phyloP scores from a whole-genome alignment of 192 early-diverging fungal species.

The Linnemannia hyalina region DNA sequence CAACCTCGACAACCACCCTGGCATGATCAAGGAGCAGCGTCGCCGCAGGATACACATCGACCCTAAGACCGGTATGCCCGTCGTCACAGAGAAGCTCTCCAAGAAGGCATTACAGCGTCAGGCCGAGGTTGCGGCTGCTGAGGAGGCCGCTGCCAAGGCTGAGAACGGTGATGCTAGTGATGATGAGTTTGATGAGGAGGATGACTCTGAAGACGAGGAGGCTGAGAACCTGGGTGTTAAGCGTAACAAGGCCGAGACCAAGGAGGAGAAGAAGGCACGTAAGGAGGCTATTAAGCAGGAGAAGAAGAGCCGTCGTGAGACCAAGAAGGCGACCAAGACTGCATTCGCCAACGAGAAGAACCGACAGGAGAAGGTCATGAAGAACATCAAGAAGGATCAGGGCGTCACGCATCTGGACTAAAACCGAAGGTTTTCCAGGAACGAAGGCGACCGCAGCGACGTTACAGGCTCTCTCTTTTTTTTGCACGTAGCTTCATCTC shows the following conservation, averaged over 20 bases:
- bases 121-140: conserved; percentile 27
- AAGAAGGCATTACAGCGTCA: conserved; percentile 49
- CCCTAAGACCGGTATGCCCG: conserved; percentile 79
- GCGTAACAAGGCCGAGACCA: conserved; percentile 85
- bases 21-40: conserved; percentile 77
- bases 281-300: conserved; percentile 90
- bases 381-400: conserved; percentile 64
- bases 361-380: conserved; percentile 70
- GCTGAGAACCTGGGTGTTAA: conserved; percentile 77
- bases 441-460: neutral
- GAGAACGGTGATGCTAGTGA: conserved; percentile 48
- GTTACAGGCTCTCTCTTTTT: too few relatives aligned
- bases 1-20: conserved; percentile 94
- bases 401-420: conserved; percentile 64
- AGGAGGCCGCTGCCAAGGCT: conserved; percentile 48
- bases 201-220: conserved; percentile 50
- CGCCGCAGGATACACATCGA: conserved; percentile 74
- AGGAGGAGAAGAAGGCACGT: conserved; percentile 93
- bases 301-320: conserved; percentile 75
- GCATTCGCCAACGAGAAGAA: conserved; percentile 80
- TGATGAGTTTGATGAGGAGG: conserved; percentile 51
- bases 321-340: conserved; percentile 86
- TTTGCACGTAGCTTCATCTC: neutral
- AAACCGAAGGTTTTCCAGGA: neutral
- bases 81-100: conserved; percentile 66